phyloP scores from a whole-genome alignment of 805 yeast genomes.

The Metschnikowia bowlesiae region DNA sequence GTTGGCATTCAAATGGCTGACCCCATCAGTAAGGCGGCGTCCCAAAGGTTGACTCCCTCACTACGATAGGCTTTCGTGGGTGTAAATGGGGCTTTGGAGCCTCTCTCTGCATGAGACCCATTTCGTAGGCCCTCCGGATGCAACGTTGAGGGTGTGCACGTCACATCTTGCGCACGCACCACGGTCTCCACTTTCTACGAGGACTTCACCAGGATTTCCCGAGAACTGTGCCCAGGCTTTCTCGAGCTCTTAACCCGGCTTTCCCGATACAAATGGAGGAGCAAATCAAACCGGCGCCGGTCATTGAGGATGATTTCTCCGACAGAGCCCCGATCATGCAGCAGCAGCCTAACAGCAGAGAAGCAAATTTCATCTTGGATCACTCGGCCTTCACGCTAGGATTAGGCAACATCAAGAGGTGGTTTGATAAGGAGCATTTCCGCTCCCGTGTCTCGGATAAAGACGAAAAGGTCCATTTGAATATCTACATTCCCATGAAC shows the following conservation, averaged over 20 bases:
- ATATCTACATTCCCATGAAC: slow-evolving; percentile 50
- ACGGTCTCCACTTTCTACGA: no score
- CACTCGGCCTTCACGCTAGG: slow-evolving; percentile 68
- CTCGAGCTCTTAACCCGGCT: not conserved
- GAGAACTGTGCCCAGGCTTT: no score
- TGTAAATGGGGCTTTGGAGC: no score
- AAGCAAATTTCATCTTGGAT: slow-evolving; percentile 50
- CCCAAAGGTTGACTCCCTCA: no score
- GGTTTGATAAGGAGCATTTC: slow-evolving; percentile 45
- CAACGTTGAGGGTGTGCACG: no score
- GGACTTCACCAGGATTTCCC: no score
- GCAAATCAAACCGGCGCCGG: not conserved
- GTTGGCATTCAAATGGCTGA: no score
- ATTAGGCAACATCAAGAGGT: slow-evolving; percentile 59
- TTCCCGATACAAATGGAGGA: not conserved
- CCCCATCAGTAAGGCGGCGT: no score
- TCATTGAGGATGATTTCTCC: not conserved
- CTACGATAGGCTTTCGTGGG: no score
- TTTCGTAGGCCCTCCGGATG: no score
- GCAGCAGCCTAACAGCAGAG: slow-evolving; percentile 3
- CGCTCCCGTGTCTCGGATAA: slow-evolving; percentile 19
- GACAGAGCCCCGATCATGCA: not conserved
- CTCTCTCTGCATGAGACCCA: no score
- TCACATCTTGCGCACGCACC: no score
- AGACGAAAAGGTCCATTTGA: slow-evolving; percentile 21